phyloP scores from a whole-genome alignment of 345 rosid genomes.

The Firmiana major region DNA sequence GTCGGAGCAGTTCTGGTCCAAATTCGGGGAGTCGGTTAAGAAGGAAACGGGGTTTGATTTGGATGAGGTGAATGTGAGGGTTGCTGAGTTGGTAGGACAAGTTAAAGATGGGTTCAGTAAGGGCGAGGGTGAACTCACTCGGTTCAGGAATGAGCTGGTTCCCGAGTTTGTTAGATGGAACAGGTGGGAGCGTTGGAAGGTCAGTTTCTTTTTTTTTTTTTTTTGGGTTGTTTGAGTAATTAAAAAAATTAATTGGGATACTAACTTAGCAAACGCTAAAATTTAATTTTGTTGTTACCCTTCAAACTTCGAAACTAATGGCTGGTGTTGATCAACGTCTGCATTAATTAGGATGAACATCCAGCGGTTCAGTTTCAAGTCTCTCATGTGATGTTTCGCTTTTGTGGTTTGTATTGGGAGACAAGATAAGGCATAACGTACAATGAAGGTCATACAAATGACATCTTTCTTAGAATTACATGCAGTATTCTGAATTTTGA shows the following conservation, averaged over 20 bases:
- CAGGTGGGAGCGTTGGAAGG: slow-evolving; percentile 86
- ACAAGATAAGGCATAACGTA: not conserved
- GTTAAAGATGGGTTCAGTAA: slow-evolving; percentile 9
- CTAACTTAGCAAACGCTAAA: not conserved
- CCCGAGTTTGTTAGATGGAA: slow-evolving; percentile 50
- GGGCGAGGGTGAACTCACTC: slow-evolving; percentile 43
- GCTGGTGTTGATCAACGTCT: not conserved
- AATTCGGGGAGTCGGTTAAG: slow-evolving; percentile 56
- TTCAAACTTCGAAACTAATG: not conserved
- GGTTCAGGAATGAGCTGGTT: slow-evolving; percentile 42
- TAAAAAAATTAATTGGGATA: not conserved
- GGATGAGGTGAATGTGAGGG: slow-evolving; percentile 39
- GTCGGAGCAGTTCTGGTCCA: slow-evolving; percentile 48
- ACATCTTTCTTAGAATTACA: not conserved
- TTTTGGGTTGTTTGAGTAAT: not conserved
- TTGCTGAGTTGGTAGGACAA: slow-evolving; percentile 28
- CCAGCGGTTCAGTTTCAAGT: not conserved
- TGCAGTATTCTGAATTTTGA: not conserved
- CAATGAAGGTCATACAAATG: not conserved
- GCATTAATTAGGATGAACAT: not conserved
- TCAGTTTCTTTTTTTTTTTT: slow-evolving; percentile 15
- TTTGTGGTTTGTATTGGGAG: not conserved
- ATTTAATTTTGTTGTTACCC: not conserved
- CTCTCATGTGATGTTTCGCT: not conserved
- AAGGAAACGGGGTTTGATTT: slow-evolving; percentile 68